Evolutionary conservation across 352 stramenopile genomes (phyloP).

Genomic region (Phytophthora sp.): DNA sequence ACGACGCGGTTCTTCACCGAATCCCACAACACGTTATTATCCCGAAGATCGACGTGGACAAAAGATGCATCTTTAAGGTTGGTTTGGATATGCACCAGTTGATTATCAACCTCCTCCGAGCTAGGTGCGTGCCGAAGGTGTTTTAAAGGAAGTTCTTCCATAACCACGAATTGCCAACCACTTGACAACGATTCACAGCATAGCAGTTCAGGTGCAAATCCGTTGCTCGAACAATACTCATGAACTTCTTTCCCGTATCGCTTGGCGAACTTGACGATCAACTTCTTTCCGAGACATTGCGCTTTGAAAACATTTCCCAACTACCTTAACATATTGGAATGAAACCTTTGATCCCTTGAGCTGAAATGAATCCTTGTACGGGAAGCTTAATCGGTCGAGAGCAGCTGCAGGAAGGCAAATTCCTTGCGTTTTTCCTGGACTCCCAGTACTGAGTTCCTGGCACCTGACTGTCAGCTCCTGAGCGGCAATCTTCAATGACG

Average conservation of each 20-base stretch:
- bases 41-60: neutral
- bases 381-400: conserved; percentile 24
- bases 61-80: neutral
- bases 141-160: too few relatives aligned
- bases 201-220: neutral
- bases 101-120: neutral
- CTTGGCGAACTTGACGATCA: conserved; percentile 31
- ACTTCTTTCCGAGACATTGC: conserved; percentile 7
- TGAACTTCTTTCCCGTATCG: conserved; percentile 20
- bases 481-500: conserved; percentile 25
- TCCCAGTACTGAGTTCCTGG: neutral
- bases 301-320: conserved; percentile 25
- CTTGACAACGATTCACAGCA: neutral
- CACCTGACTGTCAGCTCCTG: conserved; percentile 20
- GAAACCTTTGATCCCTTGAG: conserved; percentile 2
- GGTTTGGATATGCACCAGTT: neutral
- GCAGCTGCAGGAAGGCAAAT: neutral
- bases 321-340: conserved; percentile 22
- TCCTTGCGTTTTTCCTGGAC: too few relatives aligned
- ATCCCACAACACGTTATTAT: neutral
- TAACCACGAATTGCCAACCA: too few relatives aligned
- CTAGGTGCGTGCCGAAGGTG: too few relatives aligned
- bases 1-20: neutral
- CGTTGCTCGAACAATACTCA: neutral
- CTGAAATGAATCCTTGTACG: conserved; percentile 28